Conservation (phyloP, 2,329 filamentous ascomycete species). For the Atkinsonella texensis region DNA sequence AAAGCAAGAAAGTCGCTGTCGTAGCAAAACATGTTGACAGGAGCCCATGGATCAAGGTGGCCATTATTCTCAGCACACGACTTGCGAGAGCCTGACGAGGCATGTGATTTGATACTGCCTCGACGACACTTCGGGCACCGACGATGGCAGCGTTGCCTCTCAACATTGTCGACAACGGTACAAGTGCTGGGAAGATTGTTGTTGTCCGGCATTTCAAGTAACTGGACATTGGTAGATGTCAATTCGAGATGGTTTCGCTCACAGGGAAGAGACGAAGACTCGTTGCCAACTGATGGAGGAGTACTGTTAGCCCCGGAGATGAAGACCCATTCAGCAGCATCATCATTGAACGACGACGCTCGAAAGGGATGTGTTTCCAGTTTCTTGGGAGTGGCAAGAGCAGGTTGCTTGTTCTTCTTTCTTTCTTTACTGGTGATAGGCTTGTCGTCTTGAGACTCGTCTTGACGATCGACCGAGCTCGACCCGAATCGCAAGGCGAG, state of each 20-base stretch:
- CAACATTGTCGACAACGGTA: neutral
- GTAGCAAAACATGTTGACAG: neutral
- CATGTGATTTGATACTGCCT: neutral
- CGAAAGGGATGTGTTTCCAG: neutral
- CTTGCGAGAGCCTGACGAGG: neutral
- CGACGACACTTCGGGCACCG: neutral
- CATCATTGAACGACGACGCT: neutral
- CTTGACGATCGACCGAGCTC: neutral
- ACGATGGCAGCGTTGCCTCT: neutral
- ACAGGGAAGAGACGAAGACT: neutral
- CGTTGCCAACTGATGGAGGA: neutral
- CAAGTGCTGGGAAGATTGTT: neutral
- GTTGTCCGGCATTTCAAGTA: neutral
- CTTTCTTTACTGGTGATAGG: neutral
- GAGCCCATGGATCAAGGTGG: slow-evolving; percentile 1
- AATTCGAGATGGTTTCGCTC: neutral
- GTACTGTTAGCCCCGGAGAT: neutral
- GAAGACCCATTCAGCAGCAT: slow-evolving; percentile 1
- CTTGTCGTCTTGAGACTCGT: neutral
- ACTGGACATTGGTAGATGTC: slow-evolving; percentile 3
- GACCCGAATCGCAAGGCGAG: neutral
- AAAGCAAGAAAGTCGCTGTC: neutral
- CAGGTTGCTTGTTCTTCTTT: neutral
- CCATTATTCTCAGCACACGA: neutral
- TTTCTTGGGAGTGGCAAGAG: neutral